These are phyloP conservation scores for Penicillium sp. DNA, from an alignment of 2,329 filamentous ascomycete species.

Conservation along the genomic window DNA sequence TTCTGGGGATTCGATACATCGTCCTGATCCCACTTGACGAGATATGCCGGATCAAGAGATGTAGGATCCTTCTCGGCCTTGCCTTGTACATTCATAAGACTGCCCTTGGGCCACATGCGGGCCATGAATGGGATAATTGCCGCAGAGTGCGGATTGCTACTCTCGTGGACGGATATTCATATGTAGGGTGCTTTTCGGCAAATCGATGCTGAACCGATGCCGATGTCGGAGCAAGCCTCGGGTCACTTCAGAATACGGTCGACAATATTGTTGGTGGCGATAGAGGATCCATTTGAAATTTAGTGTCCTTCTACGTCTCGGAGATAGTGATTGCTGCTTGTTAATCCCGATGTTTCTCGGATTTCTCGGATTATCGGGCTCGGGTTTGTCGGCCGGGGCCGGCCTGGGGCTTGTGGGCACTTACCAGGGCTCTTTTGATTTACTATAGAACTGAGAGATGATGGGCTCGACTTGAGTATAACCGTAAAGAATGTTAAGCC, in stretches of 20 bases:
- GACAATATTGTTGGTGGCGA: background rate
- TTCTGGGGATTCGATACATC: conserved; percentile 40
- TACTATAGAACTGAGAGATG: background rate
- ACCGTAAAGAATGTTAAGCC: background rate
- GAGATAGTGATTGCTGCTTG: background rate
- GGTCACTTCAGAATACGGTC: background rate
- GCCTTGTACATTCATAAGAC: background rate
- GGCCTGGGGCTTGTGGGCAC: background rate
- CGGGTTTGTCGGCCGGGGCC: background rate
- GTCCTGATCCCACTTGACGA: conserved; percentile 10
- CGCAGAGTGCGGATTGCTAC: background rate
- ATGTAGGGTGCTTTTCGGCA: background rate
- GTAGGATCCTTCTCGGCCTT: background rate
- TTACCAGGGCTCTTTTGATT: background rate
- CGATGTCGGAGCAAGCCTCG: background rate
- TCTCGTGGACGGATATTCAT: background rate
- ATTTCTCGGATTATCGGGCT: background rate
- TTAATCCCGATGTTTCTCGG: background rate
- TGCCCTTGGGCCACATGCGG: background rate
- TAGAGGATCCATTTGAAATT: background rate
- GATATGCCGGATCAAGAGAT: conserved; percentile 7
- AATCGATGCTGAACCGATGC: background rate
- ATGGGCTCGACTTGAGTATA: background rate
- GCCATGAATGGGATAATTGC: background rate
- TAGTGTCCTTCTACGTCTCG: background rate